phyloP scores from a whole-genome alignment of 345 rosid genomes.

The Cochlearia excelsa region DNA sequence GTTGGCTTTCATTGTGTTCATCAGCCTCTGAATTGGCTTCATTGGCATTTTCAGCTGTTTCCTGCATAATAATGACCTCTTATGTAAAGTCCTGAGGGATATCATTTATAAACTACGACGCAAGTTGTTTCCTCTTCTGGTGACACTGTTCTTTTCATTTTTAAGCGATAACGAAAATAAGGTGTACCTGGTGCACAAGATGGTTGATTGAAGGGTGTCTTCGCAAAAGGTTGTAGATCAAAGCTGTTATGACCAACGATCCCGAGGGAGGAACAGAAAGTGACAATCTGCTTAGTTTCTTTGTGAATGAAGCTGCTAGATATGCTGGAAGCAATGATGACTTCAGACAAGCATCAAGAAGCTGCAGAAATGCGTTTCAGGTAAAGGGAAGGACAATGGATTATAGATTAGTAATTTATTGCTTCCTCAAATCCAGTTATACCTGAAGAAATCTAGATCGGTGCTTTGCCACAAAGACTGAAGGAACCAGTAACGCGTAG shows the following conservation, averaged over 20 bases:
- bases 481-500: constrained; percentile 70
- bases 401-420: not conserved
- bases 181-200: constrained; percentile 74
- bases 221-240: constrained; percentile 81
- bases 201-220: constrained; percentile 92
- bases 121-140: constrained; percentile 1
- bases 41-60: constrained; percentile 39
- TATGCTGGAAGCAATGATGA: constrained; percentile 97
- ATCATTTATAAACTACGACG: not conserved
- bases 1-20: constrained; percentile 36
- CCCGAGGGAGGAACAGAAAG: constrained; percentile 83
- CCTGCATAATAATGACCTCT: constrained; percentile 39
- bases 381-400: not conserved
- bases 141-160: not conserved
- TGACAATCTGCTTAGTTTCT: constrained; percentile 79
- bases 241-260: constrained; percentile 67
- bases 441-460: constrained; percentile 92
- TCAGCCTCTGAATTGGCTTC: constrained; percentile 38
- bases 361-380: constrained; percentile 51
- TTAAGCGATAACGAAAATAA: constrained; percentile 15
- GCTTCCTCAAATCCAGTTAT: constrained; percentile 5
- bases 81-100: constrained; percentile 6
- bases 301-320: constrained; percentile 90
- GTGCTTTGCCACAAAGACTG: constrained; percentile 85
- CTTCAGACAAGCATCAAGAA: constrained; percentile 88